Conservation (phyloP, 495 filamentous ascomycete species). For the Tuber indicum region DNA sequence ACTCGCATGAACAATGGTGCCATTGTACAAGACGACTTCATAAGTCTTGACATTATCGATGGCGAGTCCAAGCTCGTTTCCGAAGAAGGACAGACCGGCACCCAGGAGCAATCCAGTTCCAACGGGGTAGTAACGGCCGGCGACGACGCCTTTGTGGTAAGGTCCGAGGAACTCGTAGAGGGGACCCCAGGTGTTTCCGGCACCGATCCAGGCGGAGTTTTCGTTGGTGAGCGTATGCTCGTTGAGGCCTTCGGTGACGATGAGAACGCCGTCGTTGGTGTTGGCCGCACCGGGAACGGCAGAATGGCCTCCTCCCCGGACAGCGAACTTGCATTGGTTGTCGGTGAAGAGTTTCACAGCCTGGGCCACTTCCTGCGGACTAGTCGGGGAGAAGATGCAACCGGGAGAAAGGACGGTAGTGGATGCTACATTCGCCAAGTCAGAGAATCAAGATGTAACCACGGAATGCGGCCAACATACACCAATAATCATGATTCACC, state of each 20-base stretch:
- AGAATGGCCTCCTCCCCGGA: slow-evolving; percentile 18
- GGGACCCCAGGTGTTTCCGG: slow-evolving; percentile 52
- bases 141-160: slow-evolving; percentile 49
- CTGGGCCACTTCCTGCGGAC: neutral
- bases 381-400: neutral
- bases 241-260: slow-evolving; percentile 7
- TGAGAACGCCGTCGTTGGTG: slow-evolving; percentile 17
- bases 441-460: neutral
- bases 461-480: neutral
- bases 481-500: neutral
- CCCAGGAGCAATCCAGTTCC: slow-evolving; percentile 56
- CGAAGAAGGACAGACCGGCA: slow-evolving; percentile 50
- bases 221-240: neutral
- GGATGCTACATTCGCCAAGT: neutral
- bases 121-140: slow-evolving; percentile 52
- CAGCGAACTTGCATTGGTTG: neutral
- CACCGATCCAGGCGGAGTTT: slow-evolving; percentile 33
- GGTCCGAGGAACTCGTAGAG: slow-evolving; percentile 51
- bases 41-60: slow-evolving; percentile 51
- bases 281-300: slow-evolving; percentile 13
- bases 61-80: slow-evolving; percentile 47
- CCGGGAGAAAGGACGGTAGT: neutral
- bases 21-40: slow-evolving; percentile 48
- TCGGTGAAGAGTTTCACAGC: neutral
- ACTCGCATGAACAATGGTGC: slow-evolving; percentile 43